Evolutionary conservation across 2,329 filamentous ascomycete genomes (phyloP).

Genomic region (Didymella exigua): DNA sequence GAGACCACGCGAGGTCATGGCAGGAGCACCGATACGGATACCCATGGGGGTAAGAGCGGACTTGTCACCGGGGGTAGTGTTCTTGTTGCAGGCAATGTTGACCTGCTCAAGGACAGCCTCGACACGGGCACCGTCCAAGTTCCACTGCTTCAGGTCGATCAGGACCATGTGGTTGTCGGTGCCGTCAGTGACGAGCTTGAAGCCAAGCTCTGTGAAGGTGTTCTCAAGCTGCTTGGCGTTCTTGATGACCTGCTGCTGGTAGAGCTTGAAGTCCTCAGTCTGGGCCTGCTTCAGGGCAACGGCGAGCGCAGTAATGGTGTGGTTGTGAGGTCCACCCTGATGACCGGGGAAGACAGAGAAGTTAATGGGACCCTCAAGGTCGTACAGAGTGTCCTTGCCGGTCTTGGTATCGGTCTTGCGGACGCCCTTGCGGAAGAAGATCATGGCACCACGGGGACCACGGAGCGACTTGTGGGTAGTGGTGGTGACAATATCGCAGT

Average conservation of each 20-base stretch:
- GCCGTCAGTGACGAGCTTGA: slow-evolving; percentile 89
- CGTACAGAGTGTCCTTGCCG: slow-evolving; percentile 83
- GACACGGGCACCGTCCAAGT: slow-evolving; percentile 85
- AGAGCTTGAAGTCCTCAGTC: slow-evolving; percentile 85
- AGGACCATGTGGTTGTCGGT: slow-evolving; percentile 98
- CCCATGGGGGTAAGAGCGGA: slow-evolving; percentile 93
- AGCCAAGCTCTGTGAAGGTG: slow-evolving; percentile 68
- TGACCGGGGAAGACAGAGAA: slow-evolving; percentile 96
- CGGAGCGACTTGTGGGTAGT: slow-evolving; percentile 98
- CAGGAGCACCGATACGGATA: slow-evolving; percentile 90
- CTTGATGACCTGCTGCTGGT: slow-evolving; percentile 86
- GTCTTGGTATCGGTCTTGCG: slow-evolving; percentile 82
- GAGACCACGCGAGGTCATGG: slow-evolving; percentile 98
- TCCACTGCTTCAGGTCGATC: slow-evolving; percentile 85
- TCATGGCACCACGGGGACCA: slow-evolving; percentile 94
- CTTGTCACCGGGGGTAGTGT: slow-evolving; percentile 94
- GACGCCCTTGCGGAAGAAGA: slow-evolving; percentile 96
- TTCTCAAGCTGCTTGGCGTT: slow-evolving; percentile 91
- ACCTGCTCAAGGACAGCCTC: slow-evolving; percentile 90
- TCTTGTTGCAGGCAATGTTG: slow-evolving; percentile 98
- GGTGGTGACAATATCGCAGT: slow-evolving; percentile 94
- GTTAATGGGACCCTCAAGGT: slow-evolving; percentile 93
- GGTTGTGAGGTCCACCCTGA: slow-evolving; percentile 97
- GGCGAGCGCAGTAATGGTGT: slow-evolving; percentile 94
- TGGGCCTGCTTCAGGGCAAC: slow-evolving; percentile 95